phyloP scores from a whole-genome alignment of 1,139 yeast genomes.

The Candida smagusa region DNA sequence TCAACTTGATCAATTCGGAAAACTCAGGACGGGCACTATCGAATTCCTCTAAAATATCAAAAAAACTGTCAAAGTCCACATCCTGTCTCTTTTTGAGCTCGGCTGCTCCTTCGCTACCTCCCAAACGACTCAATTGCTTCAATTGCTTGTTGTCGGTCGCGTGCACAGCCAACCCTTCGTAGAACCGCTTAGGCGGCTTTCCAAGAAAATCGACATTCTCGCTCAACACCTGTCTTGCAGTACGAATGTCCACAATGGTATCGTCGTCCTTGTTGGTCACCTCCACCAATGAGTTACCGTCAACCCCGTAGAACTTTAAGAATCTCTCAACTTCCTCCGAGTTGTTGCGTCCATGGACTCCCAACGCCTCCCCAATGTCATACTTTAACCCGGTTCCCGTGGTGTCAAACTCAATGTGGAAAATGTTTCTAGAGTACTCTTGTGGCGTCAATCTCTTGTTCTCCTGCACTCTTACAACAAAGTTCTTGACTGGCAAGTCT shows the following conservation, averaged over 20 bases:
- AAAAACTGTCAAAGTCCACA: conserved; percentile 75
- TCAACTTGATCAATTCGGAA: conserved; percentile 64
- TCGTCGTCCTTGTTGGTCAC: conserved; percentile 70
- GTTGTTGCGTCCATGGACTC: conserved; percentile 88
- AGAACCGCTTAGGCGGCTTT: conserved; percentile 93
- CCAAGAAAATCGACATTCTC: conserved; percentile 89
- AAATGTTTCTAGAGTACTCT: conserved; percentile 90
- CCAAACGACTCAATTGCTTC: conserved; percentile 57
- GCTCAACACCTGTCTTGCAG: conserved; percentile 74
- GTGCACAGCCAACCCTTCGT: conserved; percentile 72
- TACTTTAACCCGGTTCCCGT: conserved; percentile 88
- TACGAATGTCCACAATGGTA: conserved; percentile 61
- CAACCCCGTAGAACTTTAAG: conserved; percentile 66
- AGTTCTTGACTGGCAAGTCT: conserved; percentile 82
- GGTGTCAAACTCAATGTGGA: conserved; percentile 93
- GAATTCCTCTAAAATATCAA: conserved; percentile 78
- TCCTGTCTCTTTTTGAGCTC: conserved; percentile 85
- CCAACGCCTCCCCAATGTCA: conserved; percentile 95
- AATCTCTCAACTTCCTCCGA: conserved; percentile 63
- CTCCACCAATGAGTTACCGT: conserved; percentile 64
- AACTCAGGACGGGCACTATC: conserved; percentile 80
- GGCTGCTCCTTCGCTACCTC: conserved; percentile 79
- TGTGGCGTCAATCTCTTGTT: conserved; percentile 90
- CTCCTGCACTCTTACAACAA: conserved; percentile 84
- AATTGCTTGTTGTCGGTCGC: conserved; percentile 71